These are phyloP conservation scores for Pseudoscleropodium purum DNA, from an alignment of 225 moss, liverwort and hornwort genomes.

Conservation along the genomic window DNA sequence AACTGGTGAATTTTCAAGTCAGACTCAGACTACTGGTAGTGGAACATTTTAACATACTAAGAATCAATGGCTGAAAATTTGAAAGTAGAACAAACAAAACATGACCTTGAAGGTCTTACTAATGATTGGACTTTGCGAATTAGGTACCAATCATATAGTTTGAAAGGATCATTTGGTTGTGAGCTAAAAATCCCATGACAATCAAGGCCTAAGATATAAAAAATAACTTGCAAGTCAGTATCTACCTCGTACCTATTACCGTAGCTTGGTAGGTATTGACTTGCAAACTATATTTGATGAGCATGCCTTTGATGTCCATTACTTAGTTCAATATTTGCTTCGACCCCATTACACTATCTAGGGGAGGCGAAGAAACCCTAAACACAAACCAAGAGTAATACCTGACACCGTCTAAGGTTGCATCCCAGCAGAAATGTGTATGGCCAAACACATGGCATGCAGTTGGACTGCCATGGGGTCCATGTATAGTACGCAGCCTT, in stretches of 20 bases:
- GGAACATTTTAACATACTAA: background rate
- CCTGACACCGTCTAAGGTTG: slow-evolving; percentile 75
- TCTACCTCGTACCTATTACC: background rate
- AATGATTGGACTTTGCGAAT: background rate
- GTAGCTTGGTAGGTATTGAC: background rate
- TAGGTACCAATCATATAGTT: background rate
- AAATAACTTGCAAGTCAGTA: background rate
- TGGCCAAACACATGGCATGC: slow-evolving; percentile 91
- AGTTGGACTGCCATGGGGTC: slow-evolving; percentile 43
- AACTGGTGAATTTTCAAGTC: background rate
- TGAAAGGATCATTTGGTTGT: background rate
- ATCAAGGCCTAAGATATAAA: background rate
- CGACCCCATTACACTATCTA: background rate
- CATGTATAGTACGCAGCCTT: slow-evolving; percentile 65
- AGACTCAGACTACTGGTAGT: background rate
- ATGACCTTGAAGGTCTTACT: background rate
- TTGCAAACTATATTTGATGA: background rate
- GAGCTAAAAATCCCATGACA: background rate
- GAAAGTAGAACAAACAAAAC: background rate
- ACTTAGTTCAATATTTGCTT: background rate
- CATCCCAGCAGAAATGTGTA: slow-evolving; percentile 90
- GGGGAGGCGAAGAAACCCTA: background rate
- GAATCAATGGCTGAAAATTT: background rate
- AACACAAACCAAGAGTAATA: slow-evolving; percentile 3
- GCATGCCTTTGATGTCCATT: background rate